Evolutionary conservation across 352 stramenopile genomes (phyloP), one percentile per base, ranked within the genome.

Genomic region (Pythium monospermum): DNA sequence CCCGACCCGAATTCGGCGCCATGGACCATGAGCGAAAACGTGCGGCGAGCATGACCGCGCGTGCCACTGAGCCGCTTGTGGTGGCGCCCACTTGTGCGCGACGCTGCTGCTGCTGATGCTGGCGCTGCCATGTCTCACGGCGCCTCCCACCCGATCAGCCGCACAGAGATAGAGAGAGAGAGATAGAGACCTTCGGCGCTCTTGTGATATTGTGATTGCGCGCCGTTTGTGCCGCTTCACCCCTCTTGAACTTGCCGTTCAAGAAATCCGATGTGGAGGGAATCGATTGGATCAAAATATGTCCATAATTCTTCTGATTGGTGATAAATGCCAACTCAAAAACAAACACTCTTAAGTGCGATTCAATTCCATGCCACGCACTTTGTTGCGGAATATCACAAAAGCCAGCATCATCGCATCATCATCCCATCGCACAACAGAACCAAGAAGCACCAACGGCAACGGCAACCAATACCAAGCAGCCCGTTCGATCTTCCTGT

Each of bases 21-120:
- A 37, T 92, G 81, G 18, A 92, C 70, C 46, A 86, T 79, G 23
- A 91, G 75, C 43, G 71, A 79, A 51, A 81, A 68, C 28, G 64
- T 59, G 18, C 69, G 63, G 7, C 66, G 68, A 26, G 77, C 69
- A 13, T 30, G n/a, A 26, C 32, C 48, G 30, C 59, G 57, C 53
- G 53, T 49, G 28, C 56, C 49, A 31, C 35, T 71, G 13, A 58
- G 68, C 25, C 68, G 71, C 27, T 67, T 73, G 21, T 39, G 47
- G 11, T 69, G 59, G 47, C 68, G 46, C 31, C 31, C 27, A 33
- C 32, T 15, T 16, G 5, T 19, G n/a, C 15, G 45, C 32, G 27
- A 16, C 21, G 40, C 19, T 25, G 18, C 27, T 44, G 23, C 46
- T 35, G 33, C 16, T 13, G 33, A 35, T 25, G 23, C 21, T 54